Conservation (phyloP, 768 basidiomycete species). For the Bullera alba region DNA sequence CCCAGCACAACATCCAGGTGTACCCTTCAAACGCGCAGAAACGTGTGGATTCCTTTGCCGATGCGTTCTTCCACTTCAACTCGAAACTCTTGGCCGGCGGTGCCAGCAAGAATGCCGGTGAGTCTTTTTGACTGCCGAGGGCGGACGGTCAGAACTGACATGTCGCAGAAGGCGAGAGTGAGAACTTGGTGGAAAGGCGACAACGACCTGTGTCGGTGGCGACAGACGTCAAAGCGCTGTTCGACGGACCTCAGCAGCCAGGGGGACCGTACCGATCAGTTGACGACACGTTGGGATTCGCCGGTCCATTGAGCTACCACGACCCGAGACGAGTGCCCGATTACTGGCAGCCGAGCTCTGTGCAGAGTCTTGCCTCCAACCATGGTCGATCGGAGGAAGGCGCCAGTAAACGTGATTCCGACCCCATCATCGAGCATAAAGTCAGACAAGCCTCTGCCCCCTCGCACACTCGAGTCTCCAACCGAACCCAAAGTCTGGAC, state of each 20-base stretch:
- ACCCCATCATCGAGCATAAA: conserved; percentile 29
- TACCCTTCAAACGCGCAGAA: conserved; percentile 53
- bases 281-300: conserved; percentile 19
- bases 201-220: conserved; percentile 71
- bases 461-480: conserved; percentile 11
- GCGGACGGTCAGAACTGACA: conserved; percentile 3
- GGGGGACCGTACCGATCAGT: conserved; percentile 1
- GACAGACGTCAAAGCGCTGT: conserved; percentile 88
- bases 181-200: conserved; percentile 58
- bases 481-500: conserved; percentile 34
- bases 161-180: conserved; percentile 69
- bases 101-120: conserved; percentile 61
- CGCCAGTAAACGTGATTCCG: conserved; percentile 32
- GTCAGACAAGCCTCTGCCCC: conserved; percentile 24
- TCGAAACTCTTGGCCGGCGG: conserved; percentile 77
- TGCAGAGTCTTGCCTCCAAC: background rate
- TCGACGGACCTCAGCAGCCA: conserved; percentile 53
- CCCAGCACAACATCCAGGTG: conserved; percentile 58
- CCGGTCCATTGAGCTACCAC: conserved; percentile 19
- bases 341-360: conserved; percentile 5
- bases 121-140: conserved; percentile 47
- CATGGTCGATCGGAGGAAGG: conserved; percentile 12
- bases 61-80: conserved; percentile 93
- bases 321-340: conserved; percentile 14
- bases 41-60: conserved; percentile 85